A percentile compares a stretch with the other conserved stretches of the same genome.
phyloP scores from a whole-genome alignment of 495 filamentous ascomycete genomes.

The Xylaria scruposa region DNA sequence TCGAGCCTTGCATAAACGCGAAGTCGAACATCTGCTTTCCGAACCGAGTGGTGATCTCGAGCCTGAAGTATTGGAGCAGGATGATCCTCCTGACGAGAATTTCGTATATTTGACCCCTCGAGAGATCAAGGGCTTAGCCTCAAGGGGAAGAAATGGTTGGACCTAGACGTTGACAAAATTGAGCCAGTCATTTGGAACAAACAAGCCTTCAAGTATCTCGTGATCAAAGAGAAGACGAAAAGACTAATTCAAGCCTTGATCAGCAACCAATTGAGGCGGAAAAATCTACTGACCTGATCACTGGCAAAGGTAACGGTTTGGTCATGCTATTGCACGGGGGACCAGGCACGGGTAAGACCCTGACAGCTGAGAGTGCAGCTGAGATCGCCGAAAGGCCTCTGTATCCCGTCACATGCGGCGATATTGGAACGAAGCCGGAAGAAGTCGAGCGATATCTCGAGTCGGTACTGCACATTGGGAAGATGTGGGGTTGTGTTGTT shows the following conservation, averaged over 20 bases:
- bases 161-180: constrained; percentile 42
- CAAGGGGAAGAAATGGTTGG: background rate
- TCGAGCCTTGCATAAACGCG: background rate
- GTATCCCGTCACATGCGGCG: constrained; percentile 55
- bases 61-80: background rate
- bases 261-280: constrained; percentile 1
- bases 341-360: constrained; percentile 56
- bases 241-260: background rate
- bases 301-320: constrained; percentile 57
- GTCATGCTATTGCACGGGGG: constrained; percentile 46
- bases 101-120: background rate
- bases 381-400: constrained; percentile 52
- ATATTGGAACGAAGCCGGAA: constrained; percentile 51
- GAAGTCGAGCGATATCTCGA: constrained; percentile 52
- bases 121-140: background rate
- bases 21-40: background rate
- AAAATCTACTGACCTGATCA: constrained; percentile 41
- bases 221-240: constrained; percentile 1
- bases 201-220: background rate
- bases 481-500: constrained; percentile 41
- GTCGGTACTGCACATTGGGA: constrained; percentile 49
- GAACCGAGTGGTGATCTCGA: background rate
- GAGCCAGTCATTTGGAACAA: background rate
- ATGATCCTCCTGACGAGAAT: background rate
- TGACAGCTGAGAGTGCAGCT: constrained; percentile 55